Evolutionary conservation across 2,329 filamentous ascomycete species (phyloP).

Genomic region (Xylariaceae sp.): DNA sequence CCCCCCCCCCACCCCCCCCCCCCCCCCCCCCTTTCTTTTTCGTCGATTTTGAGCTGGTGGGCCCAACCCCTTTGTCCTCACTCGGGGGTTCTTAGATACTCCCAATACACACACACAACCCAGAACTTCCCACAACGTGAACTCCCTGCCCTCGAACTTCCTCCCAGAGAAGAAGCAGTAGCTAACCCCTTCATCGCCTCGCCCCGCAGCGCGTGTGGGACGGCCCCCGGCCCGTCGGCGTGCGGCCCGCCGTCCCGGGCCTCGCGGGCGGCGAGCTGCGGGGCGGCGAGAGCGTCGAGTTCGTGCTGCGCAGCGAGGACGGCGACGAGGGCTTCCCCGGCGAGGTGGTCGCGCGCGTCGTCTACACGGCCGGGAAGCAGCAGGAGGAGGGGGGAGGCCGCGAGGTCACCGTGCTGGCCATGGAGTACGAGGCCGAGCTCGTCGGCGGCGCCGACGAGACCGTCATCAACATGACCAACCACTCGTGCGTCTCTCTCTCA

Average conservation of each 20-base stretch:
- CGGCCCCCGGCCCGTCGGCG: slow-evolving; percentile 57
- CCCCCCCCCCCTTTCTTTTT: too few relatives aligned
- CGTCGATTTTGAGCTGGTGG: too few relatives aligned
- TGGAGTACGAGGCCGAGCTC: slow-evolving; percentile 85
- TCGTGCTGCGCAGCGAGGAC: slow-evolving; percentile 61
- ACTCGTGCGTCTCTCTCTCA: slow-evolving; percentile 60
- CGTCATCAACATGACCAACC: slow-evolving; percentile 87
- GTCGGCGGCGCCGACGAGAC: slow-evolving; percentile 80
- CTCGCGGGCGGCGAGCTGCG: slow-evolving; percentile 38
- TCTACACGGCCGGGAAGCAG: slow-evolving; percentile 70
- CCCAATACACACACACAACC: too few relatives aligned
- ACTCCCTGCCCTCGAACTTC: too few relatives aligned
- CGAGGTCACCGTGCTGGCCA: slow-evolving; percentile 64
- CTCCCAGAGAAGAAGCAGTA: too few relatives aligned
- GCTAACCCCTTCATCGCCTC: too few relatives aligned
- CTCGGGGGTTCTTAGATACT: too few relatives aligned
- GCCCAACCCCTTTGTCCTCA: too few relatives aligned
- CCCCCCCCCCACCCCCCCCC: too few relatives aligned
- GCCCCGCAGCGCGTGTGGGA: slow-evolving; percentile 65
- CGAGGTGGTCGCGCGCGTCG: slow-evolving; percentile 67
- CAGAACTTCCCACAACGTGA: too few relatives aligned
- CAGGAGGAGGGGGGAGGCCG: slow-evolving; percentile 48
- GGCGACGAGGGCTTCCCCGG: slow-evolving; percentile 90
- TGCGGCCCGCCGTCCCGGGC: slow-evolving; percentile 40
- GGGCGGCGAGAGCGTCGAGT: slow-evolving; percentile 60